phyloP scores from a whole-genome alignment of 2,329 filamentous ascomycete species.

The Epichloe amarillans region DNA sequence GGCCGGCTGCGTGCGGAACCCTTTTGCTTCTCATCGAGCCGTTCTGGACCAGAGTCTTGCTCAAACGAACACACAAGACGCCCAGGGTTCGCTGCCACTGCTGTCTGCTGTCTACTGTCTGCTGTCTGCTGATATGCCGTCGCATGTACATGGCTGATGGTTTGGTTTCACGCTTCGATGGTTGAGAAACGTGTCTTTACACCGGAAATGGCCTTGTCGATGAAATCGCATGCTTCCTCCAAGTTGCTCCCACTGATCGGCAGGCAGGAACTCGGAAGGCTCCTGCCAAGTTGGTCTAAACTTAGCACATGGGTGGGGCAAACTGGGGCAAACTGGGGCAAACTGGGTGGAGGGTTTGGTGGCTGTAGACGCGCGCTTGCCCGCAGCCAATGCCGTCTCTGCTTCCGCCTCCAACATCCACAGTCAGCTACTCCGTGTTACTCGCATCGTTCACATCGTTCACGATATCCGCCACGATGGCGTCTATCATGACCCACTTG shows the following conservation, averaged over 20 bases:
- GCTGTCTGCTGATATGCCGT: background rate
- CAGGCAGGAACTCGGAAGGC: background rate
- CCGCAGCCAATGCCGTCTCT: conserved; percentile 1
- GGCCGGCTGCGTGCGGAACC: too few relatives aligned
- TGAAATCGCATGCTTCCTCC: background rate
- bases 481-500: background rate
- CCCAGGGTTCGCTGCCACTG: too few relatives aligned
- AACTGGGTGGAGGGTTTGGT: background rate
- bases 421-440: background rate
- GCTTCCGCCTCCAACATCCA: background rate
- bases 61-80: too few relatives aligned
- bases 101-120: background rate
- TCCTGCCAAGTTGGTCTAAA: background rate
- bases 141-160: background rate
- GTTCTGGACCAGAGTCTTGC: too few relatives aligned
- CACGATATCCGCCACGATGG: background rate
- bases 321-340: too few relatives aligned
- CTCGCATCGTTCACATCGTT: background rate
- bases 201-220: conserved; percentile 1
- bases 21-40: too few relatives aligned
- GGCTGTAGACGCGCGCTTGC: conserved; percentile 4
- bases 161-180: background rate
- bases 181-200: background rate
- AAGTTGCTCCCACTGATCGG: background rate
- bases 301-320: background rate